Base-by-base conservation (phyloP, 2,329 filamentous ascomycete species). In the Capronia epimyces region DNA sequence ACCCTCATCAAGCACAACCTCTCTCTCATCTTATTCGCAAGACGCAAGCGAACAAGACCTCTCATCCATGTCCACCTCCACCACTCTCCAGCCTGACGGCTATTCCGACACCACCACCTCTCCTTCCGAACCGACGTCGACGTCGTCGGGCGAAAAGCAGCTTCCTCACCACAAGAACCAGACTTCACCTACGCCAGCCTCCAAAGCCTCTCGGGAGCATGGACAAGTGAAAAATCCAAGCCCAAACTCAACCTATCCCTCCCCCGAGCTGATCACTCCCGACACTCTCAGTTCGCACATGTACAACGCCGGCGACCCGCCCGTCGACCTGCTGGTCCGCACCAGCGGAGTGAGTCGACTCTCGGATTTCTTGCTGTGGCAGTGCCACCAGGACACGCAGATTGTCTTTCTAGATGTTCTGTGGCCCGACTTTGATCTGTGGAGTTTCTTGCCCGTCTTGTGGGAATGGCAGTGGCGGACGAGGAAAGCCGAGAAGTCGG, bases 331-430 rank as follows among this genome's bases (percentile, higher is more conserved):
- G 10, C 83, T 98, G 48, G 79, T 98, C 44, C 82, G 93, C 44
- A 98, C 93, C 3, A 96, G 89, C 56, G 91, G 90, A 22, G 93
- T 98, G 12, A 86, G 90, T 68, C 80, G 93, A 43, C 74, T 98
- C 52, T 96, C 89, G 65, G 93, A 98, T 67, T 98, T 97, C 63
- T 93, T 98, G 90, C 82, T 98, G 27, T 98, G 93, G 93, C 93
- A 98, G 70, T 93, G 88, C 63, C 90, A 97, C 65, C 82, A 95
- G 65, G 78, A 91, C 57, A 96, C 93, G 0, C 86, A 95, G 53
- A 86, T 98, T 58, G 88, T 94, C 53, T 98, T 97, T 66, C 71
- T 96, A 50, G 81, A 95, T 62, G 93, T 88, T 58, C 75, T 95
- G 56, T 98, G 93, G 93, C 93, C 93, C 1, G 89, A 96, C 57